A percentile compares a stretch with the other conserved stretches of the same genome.
Evolutionary conservation across 129 eudicot genomes (phyloP).

Genomic region (Erigeron canadensis): DNA sequence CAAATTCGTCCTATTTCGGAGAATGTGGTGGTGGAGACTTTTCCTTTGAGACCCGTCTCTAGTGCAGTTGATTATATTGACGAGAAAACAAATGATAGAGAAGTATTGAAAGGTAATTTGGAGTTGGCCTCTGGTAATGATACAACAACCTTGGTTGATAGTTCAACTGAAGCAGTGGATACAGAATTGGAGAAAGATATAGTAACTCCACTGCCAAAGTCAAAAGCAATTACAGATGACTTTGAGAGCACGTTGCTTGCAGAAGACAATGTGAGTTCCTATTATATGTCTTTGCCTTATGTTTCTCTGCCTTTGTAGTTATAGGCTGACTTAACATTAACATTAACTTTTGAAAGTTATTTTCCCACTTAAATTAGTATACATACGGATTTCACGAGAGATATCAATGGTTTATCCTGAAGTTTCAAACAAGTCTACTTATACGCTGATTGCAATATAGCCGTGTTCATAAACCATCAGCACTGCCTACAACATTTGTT

Average conservation of each 20-base stretch:
- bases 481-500: not conserved
- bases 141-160: not conserved
- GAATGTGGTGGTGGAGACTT: constrained; percentile 62
- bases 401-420: not conserved
- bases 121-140: too few relatives aligned
- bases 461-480: not conserved
- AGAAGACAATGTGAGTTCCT: constrained; percentile 45
- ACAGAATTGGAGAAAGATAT: constrained; percentile 18
- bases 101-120: not conserved
- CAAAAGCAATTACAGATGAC: not conserved
- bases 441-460: not conserved
- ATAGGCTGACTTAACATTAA: not conserved
- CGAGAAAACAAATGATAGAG: constrained; percentile 20
- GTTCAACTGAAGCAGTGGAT: constrained; percentile 21
- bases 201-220: constrained; percentile 12
- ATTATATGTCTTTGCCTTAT: not conserved
- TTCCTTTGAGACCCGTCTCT: constrained; percentile 61
- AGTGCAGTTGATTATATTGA: constrained; percentile 26
- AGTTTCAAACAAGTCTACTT: not conserved
- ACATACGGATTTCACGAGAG: not conserved
- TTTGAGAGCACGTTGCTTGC: constrained; percentile 8
- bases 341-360: not conserved
- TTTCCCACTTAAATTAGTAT: not conserved
- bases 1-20: constrained; percentile 22
- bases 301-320: not conserved